phyloP scores from a whole-genome alignment of 2,329 filamentous ascomycete species.

The Trichoderma polysporum region DNA sequence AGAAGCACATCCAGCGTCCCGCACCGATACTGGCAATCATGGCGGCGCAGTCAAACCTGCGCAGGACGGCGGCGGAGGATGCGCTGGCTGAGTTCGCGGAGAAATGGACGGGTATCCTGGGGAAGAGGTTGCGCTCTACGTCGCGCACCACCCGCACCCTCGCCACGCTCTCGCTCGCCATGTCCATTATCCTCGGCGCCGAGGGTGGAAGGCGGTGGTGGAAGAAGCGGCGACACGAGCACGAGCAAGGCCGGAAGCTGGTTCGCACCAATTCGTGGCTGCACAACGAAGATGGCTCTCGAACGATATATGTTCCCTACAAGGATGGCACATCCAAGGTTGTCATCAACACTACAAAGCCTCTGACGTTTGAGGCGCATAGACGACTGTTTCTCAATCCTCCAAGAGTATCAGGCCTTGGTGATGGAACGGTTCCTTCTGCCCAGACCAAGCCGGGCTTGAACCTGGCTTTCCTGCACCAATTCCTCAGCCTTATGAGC shows the following conservation, averaged over 20 bases:
- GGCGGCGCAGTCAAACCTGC: constrained; percentile 85
- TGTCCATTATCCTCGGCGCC: constrained; percentile 75
- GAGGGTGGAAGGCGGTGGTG: constrained; percentile 81
- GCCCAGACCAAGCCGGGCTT: constrained; percentile 89
- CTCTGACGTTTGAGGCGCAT: constrained; percentile 94
- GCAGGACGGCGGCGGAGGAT: constrained; percentile 63
- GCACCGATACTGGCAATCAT: constrained; percentile 46
- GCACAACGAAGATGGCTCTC: constrained; percentile 88
- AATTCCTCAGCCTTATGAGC: constrained; percentile 92
- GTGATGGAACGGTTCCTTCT: constrained; percentile 75
- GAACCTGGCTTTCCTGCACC: constrained; percentile 93
- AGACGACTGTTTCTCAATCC: constrained; percentile 89
- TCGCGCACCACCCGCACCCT: constrained; percentile 72
- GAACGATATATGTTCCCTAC: constrained; percentile 94
- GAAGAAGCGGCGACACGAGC: constrained; percentile 70
- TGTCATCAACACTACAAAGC: constrained; percentile 84
- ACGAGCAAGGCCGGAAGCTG: constrained; percentile 77
- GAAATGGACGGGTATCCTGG: constrained; percentile 56
- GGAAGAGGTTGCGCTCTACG: constrained; percentile 58
- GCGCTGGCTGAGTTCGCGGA: constrained; percentile 64
- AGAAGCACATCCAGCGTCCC: constrained; percentile 3
- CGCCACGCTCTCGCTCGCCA: constrained; percentile 70
- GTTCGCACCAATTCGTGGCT: constrained; percentile 90
- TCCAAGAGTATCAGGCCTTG: constrained; percentile 75
- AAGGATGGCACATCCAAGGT: constrained; percentile 86